A percentile compares a stretch with the other conserved stretches of the same genome.
These are phyloP conservation scores for Trichoderma sp. DNA, from an alignment of 2,329 filamentous ascomycete species.

Conservation along the genomic window DNA sequence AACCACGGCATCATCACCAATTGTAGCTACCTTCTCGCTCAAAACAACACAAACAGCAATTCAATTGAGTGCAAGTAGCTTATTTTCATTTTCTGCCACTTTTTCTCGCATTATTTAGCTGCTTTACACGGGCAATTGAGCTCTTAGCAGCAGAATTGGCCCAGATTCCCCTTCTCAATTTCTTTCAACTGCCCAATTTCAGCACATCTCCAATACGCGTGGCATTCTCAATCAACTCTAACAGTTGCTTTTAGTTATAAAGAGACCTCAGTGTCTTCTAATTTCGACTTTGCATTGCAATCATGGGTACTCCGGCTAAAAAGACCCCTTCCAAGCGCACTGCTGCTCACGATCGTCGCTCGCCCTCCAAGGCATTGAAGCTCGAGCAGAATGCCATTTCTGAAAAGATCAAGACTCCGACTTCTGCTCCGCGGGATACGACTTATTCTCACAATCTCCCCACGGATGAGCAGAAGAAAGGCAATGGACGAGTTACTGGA, in stretches of 20 bases:
- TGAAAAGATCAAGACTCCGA: not conserved
- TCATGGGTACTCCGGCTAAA: constrained; percentile 30
- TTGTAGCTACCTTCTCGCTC: not conserved
- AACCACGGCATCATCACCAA: constrained; percentile 2
- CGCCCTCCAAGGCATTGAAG: constrained; percentile 29
- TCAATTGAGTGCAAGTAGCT: constrained; percentile 14
- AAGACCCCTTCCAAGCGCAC: constrained; percentile 34
- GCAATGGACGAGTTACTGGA: constrained; percentile 40
- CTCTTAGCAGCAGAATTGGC: not conserved
- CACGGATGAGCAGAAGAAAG: constrained; percentile 34
- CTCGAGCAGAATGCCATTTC: constrained; percentile 9
- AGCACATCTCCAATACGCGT: not conserved
- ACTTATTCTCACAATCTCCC: constrained; percentile 36
- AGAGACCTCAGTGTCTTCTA: not conserved
- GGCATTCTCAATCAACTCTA: not conserved
- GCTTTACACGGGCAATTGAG: not conserved
- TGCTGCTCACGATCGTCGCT: constrained; percentile 26
- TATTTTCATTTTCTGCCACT: not conserved
- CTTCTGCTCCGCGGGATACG: constrained; percentile 28
- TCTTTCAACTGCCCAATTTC: not conserved
- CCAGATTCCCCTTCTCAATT: not conserved
- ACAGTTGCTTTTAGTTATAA: not conserved
- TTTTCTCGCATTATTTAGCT: not conserved
- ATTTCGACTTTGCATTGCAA: not conserved
- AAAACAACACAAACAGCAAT: not conserved